Base-by-base conservation (phyloP, 352 stramenopile genomes). In the Phytopythium sindhum region DNA sequence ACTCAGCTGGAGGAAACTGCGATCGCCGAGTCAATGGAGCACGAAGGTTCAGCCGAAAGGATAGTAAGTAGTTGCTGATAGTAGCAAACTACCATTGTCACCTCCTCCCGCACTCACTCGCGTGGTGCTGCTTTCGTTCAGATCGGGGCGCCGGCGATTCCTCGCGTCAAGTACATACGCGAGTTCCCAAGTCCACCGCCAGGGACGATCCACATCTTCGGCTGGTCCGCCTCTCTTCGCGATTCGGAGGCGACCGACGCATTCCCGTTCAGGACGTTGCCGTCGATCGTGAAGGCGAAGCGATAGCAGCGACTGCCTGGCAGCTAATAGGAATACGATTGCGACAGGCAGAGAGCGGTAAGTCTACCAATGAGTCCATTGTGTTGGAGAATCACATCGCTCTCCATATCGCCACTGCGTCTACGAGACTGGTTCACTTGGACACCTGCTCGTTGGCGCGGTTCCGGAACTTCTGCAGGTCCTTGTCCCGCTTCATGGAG, bases 401-500 rank as follows among this genome's bases (percentile, higher is more conserved):
- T 37, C 44, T 58, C 59, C 23, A 51, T 35, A 15, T 7, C 15
- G n/a, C 24, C n/a, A 39, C 23, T 50, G 23, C 24, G 17, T 39
- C n/a, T 57, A 44, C 10, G 9, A 9, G 4, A 24, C 31, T 14
- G 14, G n/a, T 24, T 56, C 45, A 51, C 62, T 72, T 21, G 42
- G 42, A 26, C 6, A 5, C 19, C 21, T 48, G 42, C 9, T 26
- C 19, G 14, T 1, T 26, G 15, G 19, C 60, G 19, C 69, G 61
- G 35, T 78, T 73, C 33, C 70, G 64, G 57, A 75, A 90, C 29
- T 84, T 84, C 35, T 85, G 70, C 33, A 93, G 65, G 28, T 89
- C 82, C 66, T 95, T 95, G 75, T 95, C 86, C 31, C 84, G 81
- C 44, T 92, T 91, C 82, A 95, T 90, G 12, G 80, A 87, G 19